A percentile compares a stretch with the other conserved stretches of the same genome.
phyloP scores from a whole-genome alignment of 495 filamentous ascomycete genomes.

The Aspergillus leporis region DNA sequence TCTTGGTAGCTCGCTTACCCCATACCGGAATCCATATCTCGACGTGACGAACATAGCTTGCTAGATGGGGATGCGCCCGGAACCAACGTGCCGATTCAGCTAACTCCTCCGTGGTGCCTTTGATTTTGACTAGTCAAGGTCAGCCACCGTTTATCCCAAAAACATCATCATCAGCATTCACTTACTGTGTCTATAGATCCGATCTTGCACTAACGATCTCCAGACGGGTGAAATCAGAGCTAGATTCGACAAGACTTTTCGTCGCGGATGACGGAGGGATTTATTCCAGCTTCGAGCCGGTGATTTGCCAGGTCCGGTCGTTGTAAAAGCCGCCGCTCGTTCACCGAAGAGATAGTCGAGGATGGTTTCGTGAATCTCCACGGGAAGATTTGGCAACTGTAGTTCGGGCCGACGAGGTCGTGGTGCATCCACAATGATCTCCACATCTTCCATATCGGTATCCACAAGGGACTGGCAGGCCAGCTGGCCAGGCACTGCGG shows the following conservation, averaged over 20 bases:
- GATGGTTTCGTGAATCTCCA: conserved; percentile 71
- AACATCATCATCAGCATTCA: conserved; percentile 15
- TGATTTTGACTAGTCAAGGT: conserved; percentile 57
- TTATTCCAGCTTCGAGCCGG: conserved; percentile 61
- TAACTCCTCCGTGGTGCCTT: conserved; percentile 62
- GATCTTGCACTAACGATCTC: conserved; percentile 64
- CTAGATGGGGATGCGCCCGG: conserved; percentile 54
- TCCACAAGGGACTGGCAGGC: conserved; percentile 26
- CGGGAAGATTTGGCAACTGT: conserved; percentile 56
- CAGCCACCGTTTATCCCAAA: conserved; percentile 10
- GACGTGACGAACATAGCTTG: conserved; percentile 64
- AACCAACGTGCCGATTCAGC: conserved; percentile 59
- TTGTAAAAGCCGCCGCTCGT: conserved; percentile 57
- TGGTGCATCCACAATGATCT: conserved; percentile 11
- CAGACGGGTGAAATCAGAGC: conserved; percentile 62
- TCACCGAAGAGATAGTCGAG: conserved; percentile 69
- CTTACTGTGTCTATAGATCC: conserved; percentile 66
- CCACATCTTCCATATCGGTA: conserved; percentile 33
- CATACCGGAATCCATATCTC: conserved; percentile 76
- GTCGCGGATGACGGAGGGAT: conserved; percentile 63
- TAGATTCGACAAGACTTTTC: conserved; percentile 64
- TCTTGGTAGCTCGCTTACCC: conserved; percentile 48
- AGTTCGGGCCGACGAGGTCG: conserved; percentile 17
- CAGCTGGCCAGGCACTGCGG: conserved; percentile 20
- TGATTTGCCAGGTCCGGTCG: conserved; percentile 42